These are phyloP conservation scores for Dactylella cylindrospora DNA, from an alignment of 2,329 filamentous ascomycete species.

Conservation along the genomic window DNA sequence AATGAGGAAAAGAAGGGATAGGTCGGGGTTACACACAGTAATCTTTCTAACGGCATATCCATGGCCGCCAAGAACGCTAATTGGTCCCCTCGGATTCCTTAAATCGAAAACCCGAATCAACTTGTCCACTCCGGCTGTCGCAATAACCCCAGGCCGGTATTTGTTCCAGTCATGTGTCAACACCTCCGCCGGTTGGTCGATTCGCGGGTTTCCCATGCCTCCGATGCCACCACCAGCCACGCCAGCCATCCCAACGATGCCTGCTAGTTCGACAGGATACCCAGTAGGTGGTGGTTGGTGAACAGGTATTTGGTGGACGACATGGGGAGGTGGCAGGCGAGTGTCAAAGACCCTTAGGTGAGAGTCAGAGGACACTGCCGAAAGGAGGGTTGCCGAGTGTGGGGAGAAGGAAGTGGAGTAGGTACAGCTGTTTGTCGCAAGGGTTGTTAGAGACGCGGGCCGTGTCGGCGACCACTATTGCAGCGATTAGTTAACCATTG, in stretches of 20 bases:
- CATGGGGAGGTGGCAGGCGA: constrained; percentile 77
- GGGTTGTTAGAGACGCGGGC: constrained; percentile 72
- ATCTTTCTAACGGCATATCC: constrained; percentile 85
- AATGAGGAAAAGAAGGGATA: neutral
- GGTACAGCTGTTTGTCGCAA: constrained; percentile 89
- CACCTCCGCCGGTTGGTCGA: constrained; percentile 67
- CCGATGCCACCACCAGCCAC: no score
- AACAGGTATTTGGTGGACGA: constrained; percentile 78
- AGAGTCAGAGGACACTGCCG: constrained; percentile 84
- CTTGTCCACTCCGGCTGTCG: constrained; percentile 85
- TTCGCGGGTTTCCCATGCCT: constrained; percentile 51
- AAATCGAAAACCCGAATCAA: constrained; percentile 88
- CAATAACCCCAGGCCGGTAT: constrained; percentile 80
- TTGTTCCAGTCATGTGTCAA: constrained; percentile 99
- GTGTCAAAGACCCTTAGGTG: constrained; percentile 90
- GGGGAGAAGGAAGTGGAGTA: constrained; percentile 92
- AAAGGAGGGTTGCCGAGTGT: constrained; percentile 80
- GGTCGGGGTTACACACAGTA: constrained; percentile 52
- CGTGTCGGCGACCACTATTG: constrained; percentile 78
- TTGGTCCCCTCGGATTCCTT: constrained; percentile 71
- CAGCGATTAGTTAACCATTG: neutral
- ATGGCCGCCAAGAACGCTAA: constrained; percentile 76
- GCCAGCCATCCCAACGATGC: constrained; percentile 12
- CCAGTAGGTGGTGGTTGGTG: constrained; percentile 63
- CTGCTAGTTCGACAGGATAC: constrained; percentile 48